phyloP scores from a whole-genome alignment of 345 rosid species.

The Atalantia buxifolia region DNA sequence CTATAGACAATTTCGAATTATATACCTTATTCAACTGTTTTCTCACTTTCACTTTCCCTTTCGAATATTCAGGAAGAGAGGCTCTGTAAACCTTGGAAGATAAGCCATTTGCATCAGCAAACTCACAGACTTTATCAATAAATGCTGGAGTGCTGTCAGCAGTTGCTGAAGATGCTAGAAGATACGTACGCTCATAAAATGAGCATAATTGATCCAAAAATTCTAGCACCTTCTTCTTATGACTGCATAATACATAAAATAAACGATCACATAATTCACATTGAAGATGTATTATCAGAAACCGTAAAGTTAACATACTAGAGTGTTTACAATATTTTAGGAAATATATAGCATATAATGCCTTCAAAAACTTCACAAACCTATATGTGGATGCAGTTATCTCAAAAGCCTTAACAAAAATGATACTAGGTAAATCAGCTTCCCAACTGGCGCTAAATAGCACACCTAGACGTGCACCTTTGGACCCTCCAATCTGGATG shows the following conservation, averaged over 20 bases:
- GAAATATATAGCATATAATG: not conserved
- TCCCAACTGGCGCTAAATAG: conserved; percentile 55
- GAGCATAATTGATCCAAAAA: conserved; percentile 78
- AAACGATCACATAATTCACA: conserved; percentile 15
- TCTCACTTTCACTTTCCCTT: conserved; percentile 42
- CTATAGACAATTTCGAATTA: not conserved
- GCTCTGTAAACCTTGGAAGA: conserved; percentile 57
- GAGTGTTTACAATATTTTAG: conserved; percentile 7
- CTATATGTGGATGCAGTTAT: conserved; percentile 67
- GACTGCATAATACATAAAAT: conserved; percentile 47
- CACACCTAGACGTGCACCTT: conserved; percentile 79
- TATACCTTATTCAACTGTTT: conserved; percentile 60
- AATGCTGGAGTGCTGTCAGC: conserved; percentile 50
- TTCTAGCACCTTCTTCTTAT: conserved; percentile 61
- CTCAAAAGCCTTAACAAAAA: conserved; percentile 67
- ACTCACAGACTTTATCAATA: conserved; percentile 67
- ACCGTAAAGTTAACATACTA: not conserved
- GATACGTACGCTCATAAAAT: conserved; percentile 62
- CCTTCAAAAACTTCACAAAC: conserved; percentile 39
- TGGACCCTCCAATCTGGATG: conserved; percentile 75
- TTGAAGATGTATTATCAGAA: not conserved
- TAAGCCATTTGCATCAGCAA: conserved; percentile 72
- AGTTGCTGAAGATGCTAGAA: conserved; percentile 43
- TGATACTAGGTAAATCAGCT: conserved; percentile 51
- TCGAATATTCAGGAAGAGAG: conserved; percentile 43